phyloP scores from a whole-genome alignment of 495 filamentous ascomycete species.

The Penicillium silybi region DNA sequence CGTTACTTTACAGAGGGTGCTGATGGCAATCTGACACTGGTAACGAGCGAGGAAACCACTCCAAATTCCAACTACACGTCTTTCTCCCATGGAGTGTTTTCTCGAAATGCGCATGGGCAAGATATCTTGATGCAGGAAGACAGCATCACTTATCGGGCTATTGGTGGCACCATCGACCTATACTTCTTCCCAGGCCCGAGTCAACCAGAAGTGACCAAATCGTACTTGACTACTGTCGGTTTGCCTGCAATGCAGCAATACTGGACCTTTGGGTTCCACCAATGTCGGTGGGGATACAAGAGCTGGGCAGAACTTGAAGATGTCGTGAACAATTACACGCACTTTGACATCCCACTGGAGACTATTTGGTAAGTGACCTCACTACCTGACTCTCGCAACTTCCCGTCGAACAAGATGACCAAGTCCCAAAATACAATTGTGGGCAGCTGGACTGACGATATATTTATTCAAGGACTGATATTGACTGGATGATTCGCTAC shows the following conservation, averaged over 20 bases:
- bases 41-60: constrained; percentile 44
- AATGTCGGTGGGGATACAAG: constrained; percentile 54
- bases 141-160: constrained; percentile 48
- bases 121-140: constrained; percentile 59
- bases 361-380: constrained; percentile 52
- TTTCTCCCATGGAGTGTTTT: constrained; percentile 49
- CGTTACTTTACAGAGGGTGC: constrained; percentile 29
- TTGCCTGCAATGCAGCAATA: constrained; percentile 53
- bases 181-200: constrained; percentile 53
- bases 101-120: constrained; percentile 61
- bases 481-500: constrained; percentile 24
- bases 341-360: constrained; percentile 50
- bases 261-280: constrained; percentile 53
- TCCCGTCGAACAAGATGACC: too few relatives aligned
- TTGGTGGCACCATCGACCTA: constrained; percentile 53
- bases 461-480: constrained; percentile 17
- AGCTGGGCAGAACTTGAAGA: constrained; percentile 46
- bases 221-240: constrained; percentile 43
- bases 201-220: constrained; percentile 43
- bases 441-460: neutral
- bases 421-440: too few relatives aligned
- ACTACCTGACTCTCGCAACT: neutral
- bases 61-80: constrained; percentile 45
- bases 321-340: constrained; percentile 46
- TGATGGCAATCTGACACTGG: constrained; percentile 47